phyloP scores from a whole-genome alignment of 257 asterid species.

The Thymus mandschuricus region DNA sequence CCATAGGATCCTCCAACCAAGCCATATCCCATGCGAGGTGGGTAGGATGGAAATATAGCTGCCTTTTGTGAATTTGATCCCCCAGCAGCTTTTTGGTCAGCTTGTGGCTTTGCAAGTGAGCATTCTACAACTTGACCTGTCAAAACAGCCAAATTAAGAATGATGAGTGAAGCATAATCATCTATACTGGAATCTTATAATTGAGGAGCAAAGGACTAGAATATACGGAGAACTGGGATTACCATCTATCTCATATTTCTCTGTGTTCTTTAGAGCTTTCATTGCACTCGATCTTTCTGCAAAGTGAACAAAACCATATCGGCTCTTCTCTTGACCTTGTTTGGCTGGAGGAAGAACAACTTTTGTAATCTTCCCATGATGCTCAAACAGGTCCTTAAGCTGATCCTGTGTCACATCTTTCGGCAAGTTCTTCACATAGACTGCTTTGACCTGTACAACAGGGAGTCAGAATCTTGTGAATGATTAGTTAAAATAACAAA shows the following conservation, averaged over 20 bases:
- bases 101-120: slow-evolving; percentile 98
- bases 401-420: slow-evolving; percentile 78
- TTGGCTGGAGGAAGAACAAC: slow-evolving; percentile 97
- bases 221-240: slow-evolving; percentile 23
- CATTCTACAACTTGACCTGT: slow-evolving; percentile 91
- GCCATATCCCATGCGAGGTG: slow-evolving; percentile 81
- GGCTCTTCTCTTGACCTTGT: slow-evolving; percentile 90
- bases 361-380: slow-evolving; percentile 83
- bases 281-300: slow-evolving; percentile 85
- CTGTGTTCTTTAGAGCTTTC: slow-evolving; percentile 91
- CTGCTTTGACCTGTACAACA: slow-evolving; percentile 79
- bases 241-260: slow-evolving; percentile 92
- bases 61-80: slow-evolving; percentile 62
- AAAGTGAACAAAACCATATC: slow-evolving; percentile 82
- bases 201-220: slow-evolving; percentile 20
- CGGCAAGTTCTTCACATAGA: slow-evolving; percentile 93
- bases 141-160: slow-evolving; percentile 31
- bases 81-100: slow-evolving; percentile 72
- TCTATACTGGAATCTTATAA: slow-evolving; percentile 18
- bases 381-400: slow-evolving; percentile 80
- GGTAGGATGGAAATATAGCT: slow-evolving; percentile 67
- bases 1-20: slow-evolving; percentile 72
- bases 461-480: background rate
- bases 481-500: background rate
- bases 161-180: slow-evolving; percentile 25